Evolutionary conservation across 768 basidiomycete species (phyloP).

Genomic region (Macrolepiota fuliginosa): DNA sequence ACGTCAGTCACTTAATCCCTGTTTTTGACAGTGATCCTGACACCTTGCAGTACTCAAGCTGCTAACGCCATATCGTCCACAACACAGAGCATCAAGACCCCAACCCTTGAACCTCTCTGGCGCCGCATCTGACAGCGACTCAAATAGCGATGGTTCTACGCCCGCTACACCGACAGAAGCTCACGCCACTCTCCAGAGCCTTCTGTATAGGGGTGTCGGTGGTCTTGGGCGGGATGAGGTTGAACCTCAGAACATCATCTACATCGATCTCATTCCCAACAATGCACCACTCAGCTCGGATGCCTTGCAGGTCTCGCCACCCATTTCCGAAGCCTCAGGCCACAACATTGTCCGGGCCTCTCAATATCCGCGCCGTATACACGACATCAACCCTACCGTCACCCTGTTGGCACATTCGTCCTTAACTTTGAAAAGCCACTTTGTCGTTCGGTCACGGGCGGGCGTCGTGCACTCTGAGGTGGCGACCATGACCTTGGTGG

Average conservation of each 20-base stretch:
- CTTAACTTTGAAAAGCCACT: constrained; percentile 38
- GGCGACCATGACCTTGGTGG: constrained; percentile 30
- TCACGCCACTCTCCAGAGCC: constrained; percentile 29
- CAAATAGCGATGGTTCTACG: constrained; percentile 37
- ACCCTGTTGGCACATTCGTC: constrained; percentile 53
- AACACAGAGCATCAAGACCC: constrained; percentile 19
- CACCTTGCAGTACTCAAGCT: constrained; percentile 42
- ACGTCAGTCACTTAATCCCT: constrained; percentile 42
- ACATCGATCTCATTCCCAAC: constrained; percentile 44
- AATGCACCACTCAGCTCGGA: constrained; percentile 16
- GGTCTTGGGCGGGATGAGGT: constrained; percentile 22
- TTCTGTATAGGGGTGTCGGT: constrained; percentile 29
- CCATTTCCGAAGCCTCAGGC: constrained; percentile 15
- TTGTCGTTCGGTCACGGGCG: constrained; percentile 18
- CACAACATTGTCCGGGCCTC: constrained; percentile 35
- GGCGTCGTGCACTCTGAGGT: constrained; percentile 50
- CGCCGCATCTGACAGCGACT: constrained; percentile 32
- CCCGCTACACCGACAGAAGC: constrained; percentile 39
- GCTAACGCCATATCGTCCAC: constrained; percentile 35
- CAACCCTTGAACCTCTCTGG: constrained; percentile 5
- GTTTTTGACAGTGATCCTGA: neutral
- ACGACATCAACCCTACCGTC: constrained; percentile 63
- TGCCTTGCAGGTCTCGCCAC: constrained; percentile 28
- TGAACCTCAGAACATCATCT: constrained; percentile 35
- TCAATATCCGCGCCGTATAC: constrained; percentile 50